phyloP scores from a whole-genome alignment of 345 rosid species.

The Durio zibethinus region DNA sequence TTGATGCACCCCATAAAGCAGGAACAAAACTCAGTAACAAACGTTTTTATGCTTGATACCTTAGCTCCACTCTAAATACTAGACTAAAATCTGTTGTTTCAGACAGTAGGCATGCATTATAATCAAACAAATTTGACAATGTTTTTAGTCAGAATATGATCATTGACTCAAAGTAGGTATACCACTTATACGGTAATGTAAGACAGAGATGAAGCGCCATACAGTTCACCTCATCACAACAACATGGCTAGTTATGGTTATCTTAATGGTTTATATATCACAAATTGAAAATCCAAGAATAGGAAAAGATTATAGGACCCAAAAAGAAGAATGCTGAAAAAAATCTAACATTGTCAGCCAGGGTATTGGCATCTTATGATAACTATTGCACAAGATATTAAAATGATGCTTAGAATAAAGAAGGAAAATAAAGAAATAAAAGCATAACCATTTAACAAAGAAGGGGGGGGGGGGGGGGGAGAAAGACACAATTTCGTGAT shows the following conservation, averaged over 20 bases:
- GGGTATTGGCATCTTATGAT: not conserved
- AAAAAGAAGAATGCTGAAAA: not conserved
- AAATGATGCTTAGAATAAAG: not conserved
- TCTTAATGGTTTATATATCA: not conserved
- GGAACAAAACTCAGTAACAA: not conserved
- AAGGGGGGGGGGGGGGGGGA: too few species aligned
- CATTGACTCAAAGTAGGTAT: not conserved
- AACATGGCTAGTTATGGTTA: not conserved
- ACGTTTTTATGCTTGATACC: not conserved
- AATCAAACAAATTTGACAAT: not conserved
- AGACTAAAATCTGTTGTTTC: not conserved
- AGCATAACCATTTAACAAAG: not conserved
- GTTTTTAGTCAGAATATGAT: not conserved
- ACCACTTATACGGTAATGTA: not conserved
- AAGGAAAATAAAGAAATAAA: not conserved
- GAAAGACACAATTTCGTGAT: not conserved
- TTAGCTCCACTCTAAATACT: not conserved
- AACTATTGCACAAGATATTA: not conserved
- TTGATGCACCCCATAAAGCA: not conserved
- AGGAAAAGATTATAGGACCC: not conserved
- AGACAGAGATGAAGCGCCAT: not conserved
- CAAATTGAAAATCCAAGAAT: not conserved
- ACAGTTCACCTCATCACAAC: not conserved
- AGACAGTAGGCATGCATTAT: not conserved
- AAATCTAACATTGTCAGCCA: not conserved